phyloP scores from a whole-genome alignment of 495 filamentous ascomycete genomes.

The Penicillium coprophilum region DNA sequence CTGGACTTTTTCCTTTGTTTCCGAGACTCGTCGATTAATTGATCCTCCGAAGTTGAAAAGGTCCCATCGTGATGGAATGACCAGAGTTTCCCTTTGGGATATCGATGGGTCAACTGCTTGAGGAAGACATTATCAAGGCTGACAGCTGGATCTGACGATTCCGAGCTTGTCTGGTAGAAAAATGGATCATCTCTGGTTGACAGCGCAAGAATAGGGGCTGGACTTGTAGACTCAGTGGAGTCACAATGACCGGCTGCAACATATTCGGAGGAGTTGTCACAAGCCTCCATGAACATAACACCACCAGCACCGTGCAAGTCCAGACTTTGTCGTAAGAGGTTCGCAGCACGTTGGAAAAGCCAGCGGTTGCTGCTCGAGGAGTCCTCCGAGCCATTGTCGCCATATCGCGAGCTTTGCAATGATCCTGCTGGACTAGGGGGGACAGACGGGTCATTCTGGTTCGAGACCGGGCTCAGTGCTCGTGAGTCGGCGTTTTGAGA shows the following conservation, averaged over 20 bases:
- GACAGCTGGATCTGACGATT: constrained; percentile 17
- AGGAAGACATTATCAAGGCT: constrained; percentile 34
- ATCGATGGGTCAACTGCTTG: constrained; percentile 45
- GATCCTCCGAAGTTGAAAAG: constrained; percentile 25
- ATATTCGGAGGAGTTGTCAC: constrained; percentile 7
- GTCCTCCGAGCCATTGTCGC: not conserved
- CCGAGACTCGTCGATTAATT: constrained; percentile 10
- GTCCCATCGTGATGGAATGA: constrained; percentile 48
- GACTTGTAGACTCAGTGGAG: constrained; percentile 6
- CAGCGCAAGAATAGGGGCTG: constrained; percentile 17
- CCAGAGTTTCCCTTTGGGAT: constrained; percentile 58
- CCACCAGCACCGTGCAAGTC: constrained; percentile 42
- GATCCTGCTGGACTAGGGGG: not conserved
- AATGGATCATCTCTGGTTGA: constrained; percentile 18
- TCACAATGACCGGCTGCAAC: constrained; percentile 8
- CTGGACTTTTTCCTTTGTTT: constrained; percentile 25
- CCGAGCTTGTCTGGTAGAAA: constrained; percentile 1
- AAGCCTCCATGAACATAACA: constrained; percentile 40
- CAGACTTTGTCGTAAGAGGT: constrained; percentile 47
- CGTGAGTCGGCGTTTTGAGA: not conserved
- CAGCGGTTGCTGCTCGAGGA: constrained; percentile 20
- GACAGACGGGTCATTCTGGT: not conserved
- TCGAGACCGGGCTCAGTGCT: not conserved
- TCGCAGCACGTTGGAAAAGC: constrained; percentile 47
- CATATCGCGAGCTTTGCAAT: not conserved